Conservation (phyloP, 2,329 filamentous ascomycete species). For the Paecilomyces sp. region DNA sequence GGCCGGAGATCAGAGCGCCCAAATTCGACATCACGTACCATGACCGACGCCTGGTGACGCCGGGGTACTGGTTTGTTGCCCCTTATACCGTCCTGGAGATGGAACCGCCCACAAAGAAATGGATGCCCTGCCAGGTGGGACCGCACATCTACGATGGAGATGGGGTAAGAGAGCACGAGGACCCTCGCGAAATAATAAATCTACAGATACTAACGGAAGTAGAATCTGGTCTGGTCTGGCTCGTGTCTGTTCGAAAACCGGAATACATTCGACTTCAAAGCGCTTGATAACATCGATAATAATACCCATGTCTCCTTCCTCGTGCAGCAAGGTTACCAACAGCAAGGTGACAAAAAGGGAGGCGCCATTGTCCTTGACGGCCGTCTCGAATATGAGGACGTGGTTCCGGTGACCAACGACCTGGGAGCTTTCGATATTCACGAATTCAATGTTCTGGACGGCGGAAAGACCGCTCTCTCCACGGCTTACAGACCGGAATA, state of each 20-base stretch:
- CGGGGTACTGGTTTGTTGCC: constrained; percentile 44
- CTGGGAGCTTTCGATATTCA: constrained; percentile 28
- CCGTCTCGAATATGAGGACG: constrained; percentile 37
- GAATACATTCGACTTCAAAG: constrained; percentile 41
- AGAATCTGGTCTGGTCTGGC: constrained; percentile 43
- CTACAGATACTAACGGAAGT: neutral
- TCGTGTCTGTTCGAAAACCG: constrained; percentile 40
- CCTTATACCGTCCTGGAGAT: constrained; percentile 30
- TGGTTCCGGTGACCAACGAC: constrained; percentile 22
- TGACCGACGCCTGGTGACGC: constrained; percentile 20
- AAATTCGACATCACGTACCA: constrained; percentile 21
- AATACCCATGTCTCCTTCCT: constrained; percentile 43
- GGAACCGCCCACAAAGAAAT: constrained; percentile 17
- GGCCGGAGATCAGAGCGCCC: constrained; percentile 16
- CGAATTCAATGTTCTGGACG: constrained; percentile 28
- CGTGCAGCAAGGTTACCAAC: constrained; percentile 15
- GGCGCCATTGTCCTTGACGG: constrained; percentile 42
- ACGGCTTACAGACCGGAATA: constrained; percentile 14
- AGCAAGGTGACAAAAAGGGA: constrained; percentile 36
- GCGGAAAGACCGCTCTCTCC: constrained; percentile 23
- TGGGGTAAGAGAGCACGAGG: constrained; percentile 22
- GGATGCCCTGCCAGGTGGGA: constrained; percentile 38
- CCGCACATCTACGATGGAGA: constrained; percentile 45
- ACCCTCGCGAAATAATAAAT: neutral
- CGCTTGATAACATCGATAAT: constrained; percentile 37